These are phyloP conservation scores for Botryotinia globosa DNA, from an alignment of 2,329 filamentous ascomycete species.

Conservation along the genomic window DNA sequence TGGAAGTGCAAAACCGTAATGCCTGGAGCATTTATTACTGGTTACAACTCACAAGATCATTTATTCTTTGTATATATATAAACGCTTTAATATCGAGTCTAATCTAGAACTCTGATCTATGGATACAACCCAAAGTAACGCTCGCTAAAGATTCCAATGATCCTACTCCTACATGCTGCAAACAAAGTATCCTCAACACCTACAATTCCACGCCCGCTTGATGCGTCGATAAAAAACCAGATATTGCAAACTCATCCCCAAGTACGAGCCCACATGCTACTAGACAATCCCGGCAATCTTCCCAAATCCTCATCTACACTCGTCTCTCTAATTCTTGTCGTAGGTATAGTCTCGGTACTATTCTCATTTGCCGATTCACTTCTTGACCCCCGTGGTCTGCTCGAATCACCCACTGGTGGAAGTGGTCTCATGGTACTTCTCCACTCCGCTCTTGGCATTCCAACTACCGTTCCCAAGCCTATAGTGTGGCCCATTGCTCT, in stretches of 20 bases:
- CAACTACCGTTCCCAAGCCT: background rate
- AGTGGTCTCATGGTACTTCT: background rate
- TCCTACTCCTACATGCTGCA: background rate
- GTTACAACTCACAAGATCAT: background rate
- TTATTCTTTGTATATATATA: background rate
- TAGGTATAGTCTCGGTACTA: background rate
- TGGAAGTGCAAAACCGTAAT: background rate
- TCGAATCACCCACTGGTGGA: too few relatives aligned
- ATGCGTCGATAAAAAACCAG: background rate
- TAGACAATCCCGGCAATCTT: background rate
- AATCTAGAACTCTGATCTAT: background rate
- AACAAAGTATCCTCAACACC: background rate
- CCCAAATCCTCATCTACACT: background rate
- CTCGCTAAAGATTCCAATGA: background rate
- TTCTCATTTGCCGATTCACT: background rate
- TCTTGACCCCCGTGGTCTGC: background rate
- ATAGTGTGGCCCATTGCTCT: background rate
- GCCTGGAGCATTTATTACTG: background rate
- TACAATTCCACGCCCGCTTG: background rate
- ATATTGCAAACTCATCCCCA: background rate
- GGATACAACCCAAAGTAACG: background rate
- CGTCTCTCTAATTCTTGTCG: too few relatives aligned
- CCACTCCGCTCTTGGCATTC: background rate
- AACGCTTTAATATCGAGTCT: background rate
- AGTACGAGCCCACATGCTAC: constrained; percentile 6